A percentile compares a stretch with the other conserved stretches of the same genome.
These are phyloP conservation scores for Leptosphaerulina australis DNA, from an alignment of 2,329 filamentous ascomycete genomes.

Conservation along the genomic window DNA sequence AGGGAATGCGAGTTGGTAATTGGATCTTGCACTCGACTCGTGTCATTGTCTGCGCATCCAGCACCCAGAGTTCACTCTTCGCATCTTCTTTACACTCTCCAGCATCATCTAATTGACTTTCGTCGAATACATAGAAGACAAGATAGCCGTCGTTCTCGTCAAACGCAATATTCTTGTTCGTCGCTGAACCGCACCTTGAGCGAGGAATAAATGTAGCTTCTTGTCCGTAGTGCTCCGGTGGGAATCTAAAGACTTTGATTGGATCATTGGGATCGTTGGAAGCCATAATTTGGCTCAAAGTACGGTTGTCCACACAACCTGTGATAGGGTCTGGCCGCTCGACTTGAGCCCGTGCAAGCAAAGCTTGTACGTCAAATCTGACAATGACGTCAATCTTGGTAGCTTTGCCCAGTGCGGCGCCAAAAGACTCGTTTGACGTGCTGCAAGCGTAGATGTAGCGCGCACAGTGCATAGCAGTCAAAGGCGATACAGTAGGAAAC, in stretches of 20 bases:
- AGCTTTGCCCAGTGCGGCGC: conserved; percentile 65
- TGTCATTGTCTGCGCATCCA: conserved; percentile 68
- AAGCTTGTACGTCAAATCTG: conserved; percentile 62
- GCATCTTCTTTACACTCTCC: conserved; percentile 53
- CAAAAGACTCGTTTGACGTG: conserved; percentile 62
- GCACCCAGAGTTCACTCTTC: conserved; percentile 69
- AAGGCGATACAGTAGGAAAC: conserved; percentile 66
- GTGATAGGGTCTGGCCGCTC: conserved; percentile 57
- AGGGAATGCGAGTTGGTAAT: conserved; percentile 71
- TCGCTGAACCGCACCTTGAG: conserved; percentile 13
- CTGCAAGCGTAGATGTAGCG: conserved; percentile 72
- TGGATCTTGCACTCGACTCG: conserved; percentile 63
- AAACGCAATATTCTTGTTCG: conserved; percentile 5
- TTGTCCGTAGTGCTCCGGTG: conserved; percentile 67
- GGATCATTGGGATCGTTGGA: conserved; percentile 56
- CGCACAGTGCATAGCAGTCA: conserved; percentile 61
- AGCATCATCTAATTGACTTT: conserved; percentile 63
- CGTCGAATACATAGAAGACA: conserved; percentile 73
- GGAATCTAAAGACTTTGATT: conserved; percentile 67
- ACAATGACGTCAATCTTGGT: conserved; percentile 70
- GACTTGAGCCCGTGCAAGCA: conserved; percentile 61
- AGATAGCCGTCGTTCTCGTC: conserved; percentile 71
- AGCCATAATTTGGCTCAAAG: conserved; percentile 59
- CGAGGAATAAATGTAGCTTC: conserved; percentile 68
- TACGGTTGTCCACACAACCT: conserved; percentile 67